Base-by-base conservation (phyloP, 108 stramenopile genomes). In the Skeletonema menzelii region DNA sequence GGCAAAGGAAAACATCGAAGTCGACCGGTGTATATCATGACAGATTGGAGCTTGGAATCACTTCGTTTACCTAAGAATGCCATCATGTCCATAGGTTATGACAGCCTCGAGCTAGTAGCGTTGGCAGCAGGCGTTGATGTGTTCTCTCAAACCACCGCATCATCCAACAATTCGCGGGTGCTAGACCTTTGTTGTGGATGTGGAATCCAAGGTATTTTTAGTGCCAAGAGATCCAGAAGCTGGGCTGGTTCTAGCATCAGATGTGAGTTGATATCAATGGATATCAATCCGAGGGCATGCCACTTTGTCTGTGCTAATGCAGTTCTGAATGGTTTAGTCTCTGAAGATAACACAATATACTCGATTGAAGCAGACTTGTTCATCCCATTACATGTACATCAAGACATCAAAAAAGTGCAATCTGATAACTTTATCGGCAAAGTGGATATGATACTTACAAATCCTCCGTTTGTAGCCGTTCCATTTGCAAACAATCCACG, bases 101-200 rank as follows among this genome's bases (percentile, higher is more conserved):
- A 79, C 44, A 79, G 65, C 6, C 53, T 79, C 7, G 78, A 79
- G 67, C 56, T 79, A 13, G n/a, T 79, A 37, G 42, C 76, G 2
- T 22, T 77, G 2, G 64, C 76, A 24, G 61, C 70, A 30, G 76
- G 69, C n/a, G 44, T 22, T 0, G 63, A 67, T 62, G 28, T 38
- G 19, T 67, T 67, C 56, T 31, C 27, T 20, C 58, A 27, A 59
- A 27, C 10, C 15, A 67, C 1, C 20, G 24, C 26, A 15, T 20
- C 49, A 27, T 13, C 49, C 30, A 34, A 19, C 67, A 17, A 19
- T 22, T 59, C 38, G 20, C 28, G 67, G 5, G 40, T 79, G 24
- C 67, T 79, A 27, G 78, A 79, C 61, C 42, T 79, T 26, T 79
- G 78, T 40, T 74, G 72, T 42, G 78, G 78, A 8, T 79, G 78